Evolutionary conservation across 495 filamentous ascomycete genomes (phyloP), one percentile per base, ranked within the genome.

Genomic region (Rhypophila decipiens): DNA sequence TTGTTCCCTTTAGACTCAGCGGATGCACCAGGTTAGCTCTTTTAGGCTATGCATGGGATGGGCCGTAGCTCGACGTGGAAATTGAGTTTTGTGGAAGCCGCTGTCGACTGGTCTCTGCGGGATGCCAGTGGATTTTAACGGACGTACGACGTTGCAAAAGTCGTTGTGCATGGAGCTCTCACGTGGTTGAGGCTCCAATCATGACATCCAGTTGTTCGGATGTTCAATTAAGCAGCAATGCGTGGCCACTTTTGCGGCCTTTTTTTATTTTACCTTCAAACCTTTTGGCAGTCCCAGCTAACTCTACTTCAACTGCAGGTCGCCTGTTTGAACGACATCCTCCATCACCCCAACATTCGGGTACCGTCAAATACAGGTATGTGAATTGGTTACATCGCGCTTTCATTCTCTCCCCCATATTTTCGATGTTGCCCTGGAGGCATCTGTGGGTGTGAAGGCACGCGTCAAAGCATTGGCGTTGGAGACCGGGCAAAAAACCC

Each of bases 401-500:
- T 20, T 44, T 18, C 18, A 34, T 35, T 12, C 15, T 9, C 7
- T 27, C 40, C 9, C 38, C 9, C n/a, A 41, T 22, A n/a, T n/a
- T n/a, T n/a, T n/a, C 20, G 38, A 11, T 22, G 1, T 21, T 41
- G 38, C 13, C 39, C 7, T 13, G 18, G 10, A n/a, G n/a, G n/a
- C n/a, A n/a, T n/a, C n/a, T n/a, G n/a, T n/a, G n/a, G n/a, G n/a
- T n/a, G n/a, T n/a, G n/a, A n/a, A 42, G 27, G 27, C 13, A 31
- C 27, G 27, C 40, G 47, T 50, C 36, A 18, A 18, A 39, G 13
- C 36, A 15, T 39, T 39, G 36, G 13, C 10, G 12, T 39, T 39
- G 36, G 17, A 39, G 36, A 18, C 12, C 9, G 2, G 9, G n/a
- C 18, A 24, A 23, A 53, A 58, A 57, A 55, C 58, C 46, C 42